phyloP scores from a whole-genome alignment of 768 basidiomycete genomes.

The Amanita thiersii region DNA sequence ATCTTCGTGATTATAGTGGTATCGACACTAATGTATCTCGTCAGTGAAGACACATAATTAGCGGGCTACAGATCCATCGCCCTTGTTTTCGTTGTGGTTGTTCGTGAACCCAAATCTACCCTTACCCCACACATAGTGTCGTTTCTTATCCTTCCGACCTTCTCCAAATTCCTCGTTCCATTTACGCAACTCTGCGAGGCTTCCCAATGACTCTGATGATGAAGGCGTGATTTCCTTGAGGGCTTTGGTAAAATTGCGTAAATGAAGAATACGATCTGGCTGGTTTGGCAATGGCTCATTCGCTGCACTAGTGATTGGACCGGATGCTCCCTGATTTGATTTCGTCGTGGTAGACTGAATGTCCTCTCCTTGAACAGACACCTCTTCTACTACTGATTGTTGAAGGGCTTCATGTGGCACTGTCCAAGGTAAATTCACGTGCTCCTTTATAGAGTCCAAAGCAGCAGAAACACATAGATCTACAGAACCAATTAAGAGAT shows the following conservation, averaged over 20 bases:
- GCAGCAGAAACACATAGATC: conserved; percentile 93
- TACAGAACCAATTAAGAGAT: conserved; percentile 21
- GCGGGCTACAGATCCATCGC: conserved; percentile 37
- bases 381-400: not conserved
- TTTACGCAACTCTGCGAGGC: conserved; percentile 65
- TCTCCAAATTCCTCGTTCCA: conserved; percentile 97
- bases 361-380: not conserved
- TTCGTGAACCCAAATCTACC: conserved; percentile 81
- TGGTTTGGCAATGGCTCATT: too few species aligned
- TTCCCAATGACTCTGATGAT: conserved; percentile 74
- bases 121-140: conserved; percentile 78
- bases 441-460: conserved; percentile 84
- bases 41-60: conserved; percentile 8
- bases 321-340: conserved; percentile 4
- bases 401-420: not conserved
- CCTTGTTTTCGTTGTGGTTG: conserved; percentile 23
- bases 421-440: conserved; percentile 72
- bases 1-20: conserved; percentile 2
- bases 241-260: conserved; percentile 74
- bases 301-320: too few species aligned
- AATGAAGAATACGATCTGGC: conserved; percentile 41
- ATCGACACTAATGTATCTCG: conserved; percentile 1
- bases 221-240: conserved; percentile 88
- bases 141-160: conserved; percentile 57
- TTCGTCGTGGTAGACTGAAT: conserved; percentile 8